Base-by-base conservation (phyloP, 805 yeast species). In the Myxozyma sirexii region DNA sequence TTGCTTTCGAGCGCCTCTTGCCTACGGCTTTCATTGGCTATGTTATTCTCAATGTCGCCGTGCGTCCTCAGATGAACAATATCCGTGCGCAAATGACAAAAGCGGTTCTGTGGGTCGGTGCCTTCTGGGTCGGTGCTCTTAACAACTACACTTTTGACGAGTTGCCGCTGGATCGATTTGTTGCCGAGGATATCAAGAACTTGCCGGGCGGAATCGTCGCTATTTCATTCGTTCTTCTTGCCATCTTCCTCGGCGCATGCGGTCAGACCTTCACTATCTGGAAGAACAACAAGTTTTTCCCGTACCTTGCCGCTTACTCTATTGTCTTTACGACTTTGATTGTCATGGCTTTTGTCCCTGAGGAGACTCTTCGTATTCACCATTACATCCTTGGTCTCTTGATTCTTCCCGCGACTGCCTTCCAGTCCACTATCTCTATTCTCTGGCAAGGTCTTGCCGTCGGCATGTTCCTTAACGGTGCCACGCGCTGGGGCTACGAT, bases 401-500 rank as follows among this genome's bases (percentile, higher is more conserved):
- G 0, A 76, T 92, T 31, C 77, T 92, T 1, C 96, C 97, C 0
- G 97, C 97, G 0, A 89, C 97, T 43, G 92, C 94, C 0, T 70
- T 82, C 42, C 64, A 68, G 47, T 72, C 76, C 19, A 65, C 74
- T 4, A 67, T 74, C 10, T 68, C 73, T 15, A 77, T 87, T 65
- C 67, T 87, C 7, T 87, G 89, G 69, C 97, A 92, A 71, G 98
- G 97, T 1, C 81, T 93, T 0, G 75, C 93, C 24, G 71, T 90
- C 0, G 99, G 97, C 0, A 76, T 93, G 46, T 79, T 88, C 51
- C 77, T 91, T 4, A 87, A 92, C 23, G 99, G 99, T 0, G 84
- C 90, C 1, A 83, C 96, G 0, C 77, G 96, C 57, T 93, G 99
- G 99, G 97, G 94, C 57, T 85, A 88, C 68, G 97, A 96, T 1